phyloP scores from a whole-genome alignment of 202 grass and related monocot species.

The Digitaria exilis region DNA sequence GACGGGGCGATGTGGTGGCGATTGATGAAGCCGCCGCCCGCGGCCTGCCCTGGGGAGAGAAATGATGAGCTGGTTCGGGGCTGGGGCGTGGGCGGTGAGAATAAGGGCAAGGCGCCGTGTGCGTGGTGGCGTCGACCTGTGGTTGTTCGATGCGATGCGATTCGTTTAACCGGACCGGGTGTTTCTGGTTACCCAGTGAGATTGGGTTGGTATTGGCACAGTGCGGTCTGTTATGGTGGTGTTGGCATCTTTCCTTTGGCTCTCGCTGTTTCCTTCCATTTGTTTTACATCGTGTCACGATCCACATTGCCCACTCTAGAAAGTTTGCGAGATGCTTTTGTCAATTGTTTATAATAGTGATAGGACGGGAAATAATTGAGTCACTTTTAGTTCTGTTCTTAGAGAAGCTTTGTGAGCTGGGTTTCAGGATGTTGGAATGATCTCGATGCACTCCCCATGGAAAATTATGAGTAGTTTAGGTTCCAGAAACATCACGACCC shows the following conservation, averaged over 20 bases:
- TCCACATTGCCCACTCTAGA: constrained; percentile 3
- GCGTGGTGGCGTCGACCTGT: not conserved
- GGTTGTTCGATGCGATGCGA: constrained; percentile 11
- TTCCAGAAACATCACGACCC: not conserved
- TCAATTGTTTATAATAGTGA: not conserved
- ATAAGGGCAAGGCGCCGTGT: constrained; percentile 25
- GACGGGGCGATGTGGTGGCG: not conserved
- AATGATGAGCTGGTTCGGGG: constrained; percentile 33
- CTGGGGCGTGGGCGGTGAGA: constrained; percentile 40
- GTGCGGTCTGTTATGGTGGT: not conserved
- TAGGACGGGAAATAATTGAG: not conserved
- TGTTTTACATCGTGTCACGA: constrained; percentile 23
- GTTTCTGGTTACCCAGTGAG: not conserved
- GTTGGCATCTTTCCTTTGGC: constrained; percentile 34
- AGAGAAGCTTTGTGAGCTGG: too few species aligned
- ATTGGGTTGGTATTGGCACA: not conserved
- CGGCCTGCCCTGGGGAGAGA: not conserved
- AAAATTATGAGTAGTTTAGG: not conserved
- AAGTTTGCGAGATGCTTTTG: not conserved
- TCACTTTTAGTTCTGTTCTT: too few species aligned
- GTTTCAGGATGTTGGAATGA: too few species aligned
- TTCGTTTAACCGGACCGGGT: not conserved
- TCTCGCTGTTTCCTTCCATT: not conserved
- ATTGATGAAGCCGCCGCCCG: constrained; percentile 7
- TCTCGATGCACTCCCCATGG: not conserved